phyloP scores from a whole-genome alignment of 495 filamentous ascomycete species.

The Mycothermus thermophilus region DNA sequence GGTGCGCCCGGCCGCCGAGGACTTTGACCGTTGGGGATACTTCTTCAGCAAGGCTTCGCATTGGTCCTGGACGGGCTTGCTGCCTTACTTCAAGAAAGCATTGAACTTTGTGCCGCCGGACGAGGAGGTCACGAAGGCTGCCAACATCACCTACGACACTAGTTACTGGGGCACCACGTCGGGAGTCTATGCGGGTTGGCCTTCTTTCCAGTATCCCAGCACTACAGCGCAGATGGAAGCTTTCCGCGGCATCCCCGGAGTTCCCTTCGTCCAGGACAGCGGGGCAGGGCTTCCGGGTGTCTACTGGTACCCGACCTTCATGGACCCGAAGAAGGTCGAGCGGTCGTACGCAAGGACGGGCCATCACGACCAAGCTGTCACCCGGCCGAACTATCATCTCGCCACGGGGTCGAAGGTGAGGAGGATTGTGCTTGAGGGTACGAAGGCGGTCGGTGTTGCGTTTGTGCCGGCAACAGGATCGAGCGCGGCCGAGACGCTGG shows the following conservation, averaged over 20 bases:
- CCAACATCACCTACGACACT: conserved; percentile 29
- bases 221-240: conserved; percentile 24
- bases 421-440: conserved; percentile 22
- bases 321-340: conserved; percentile 26
- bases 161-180: conserved; percentile 31
- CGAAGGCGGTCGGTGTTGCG: conserved; percentile 23
- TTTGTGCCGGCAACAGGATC: no score
- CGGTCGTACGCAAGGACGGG: conserved; percentile 30
- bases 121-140: conserved; percentile 15
- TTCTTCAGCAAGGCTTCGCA: conserved; percentile 24
- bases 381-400: conserved; percentile 26
- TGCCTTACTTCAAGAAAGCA: conserved; percentile 35
- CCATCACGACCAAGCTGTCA: conserved; percentile 19
- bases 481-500: no score
- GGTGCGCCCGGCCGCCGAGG: conserved; percentile 29
- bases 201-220: conserved; percentile 28
- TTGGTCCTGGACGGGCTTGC: conserved; percentile 33
- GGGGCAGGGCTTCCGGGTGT: conserved; percentile 27
- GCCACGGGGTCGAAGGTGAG: conserved; percentile 26
- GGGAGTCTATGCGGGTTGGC: conserved; percentile 28
- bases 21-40: conserved; percentile 34
- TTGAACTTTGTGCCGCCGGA: conserved; percentile 28
- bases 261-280: conserved; percentile 28
- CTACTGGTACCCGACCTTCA: conserved; percentile 33
- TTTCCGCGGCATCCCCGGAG: conserved; percentile 25